Evolutionary conservation across 2,329 filamentous ascomycete species (phyloP).

Genomic region (Neopestalotiopsis rosae): DNA sequence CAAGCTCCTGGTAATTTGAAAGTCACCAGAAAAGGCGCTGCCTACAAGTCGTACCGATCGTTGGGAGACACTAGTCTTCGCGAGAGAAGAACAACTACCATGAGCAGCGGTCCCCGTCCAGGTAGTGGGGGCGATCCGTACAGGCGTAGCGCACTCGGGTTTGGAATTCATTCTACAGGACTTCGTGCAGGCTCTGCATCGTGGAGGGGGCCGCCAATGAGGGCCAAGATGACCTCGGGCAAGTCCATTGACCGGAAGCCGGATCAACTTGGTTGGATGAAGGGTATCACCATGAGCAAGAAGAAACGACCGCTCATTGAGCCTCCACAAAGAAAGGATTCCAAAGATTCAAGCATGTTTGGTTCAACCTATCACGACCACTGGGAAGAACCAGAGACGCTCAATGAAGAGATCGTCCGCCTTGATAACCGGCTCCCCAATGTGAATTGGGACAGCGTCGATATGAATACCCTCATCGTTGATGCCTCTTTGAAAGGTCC

Average conservation of each 20-base stretch:
- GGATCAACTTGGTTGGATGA: slow-evolving; percentile 72
- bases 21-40: slow-evolving; percentile 81
- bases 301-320: slow-evolving; percentile 49
- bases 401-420: slow-evolving; percentile 69
- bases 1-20: slow-evolving; percentile 68
- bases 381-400: slow-evolving; percentile 65
- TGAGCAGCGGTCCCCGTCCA: slow-evolving; percentile 61
- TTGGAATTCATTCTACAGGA: slow-evolving; percentile 49
- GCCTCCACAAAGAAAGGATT: slow-evolving; percentile 53
- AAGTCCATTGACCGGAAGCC: slow-evolving; percentile 53
- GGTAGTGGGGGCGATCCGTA: slow-evolving; percentile 46
- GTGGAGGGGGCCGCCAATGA: slow-evolving; percentile 66
- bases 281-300: slow-evolving; percentile 68
- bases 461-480: slow-evolving; percentile 65
- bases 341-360: slow-evolving; percentile 58
- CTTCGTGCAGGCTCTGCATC: slow-evolving; percentile 39
- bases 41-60: slow-evolving; percentile 84
- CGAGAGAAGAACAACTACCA: slow-evolving; percentile 65
- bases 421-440: slow-evolving; percentile 67
- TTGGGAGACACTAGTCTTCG: slow-evolving; percentile 63
- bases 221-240: slow-evolving; percentile 51
- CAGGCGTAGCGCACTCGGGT: slow-evolving; percentile 49
- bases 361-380: slow-evolving; percentile 57
- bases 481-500: slow-evolving; percentile 68
- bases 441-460: slow-evolving; percentile 67